Conservation (phyloP, 2,329 filamentous ascomycete genomes). For the Scedosporium boydii region DNA sequence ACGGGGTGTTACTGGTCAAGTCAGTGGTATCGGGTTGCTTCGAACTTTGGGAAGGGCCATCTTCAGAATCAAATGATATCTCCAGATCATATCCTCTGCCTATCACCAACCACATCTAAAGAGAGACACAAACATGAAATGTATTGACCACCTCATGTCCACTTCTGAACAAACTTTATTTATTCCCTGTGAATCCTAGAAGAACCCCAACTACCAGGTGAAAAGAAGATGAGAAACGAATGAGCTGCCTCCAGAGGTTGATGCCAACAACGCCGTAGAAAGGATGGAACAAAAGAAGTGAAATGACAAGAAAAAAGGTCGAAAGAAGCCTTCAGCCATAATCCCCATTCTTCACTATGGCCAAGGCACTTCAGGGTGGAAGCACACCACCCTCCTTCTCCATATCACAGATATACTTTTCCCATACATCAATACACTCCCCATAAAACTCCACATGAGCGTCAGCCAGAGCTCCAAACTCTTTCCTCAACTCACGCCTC, state of each 20-base stretch:
- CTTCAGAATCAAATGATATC: too few relatives aligned
- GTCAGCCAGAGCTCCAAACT: constrained; percentile 73
- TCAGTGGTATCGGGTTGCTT: too few relatives aligned
- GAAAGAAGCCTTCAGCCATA: neutral
- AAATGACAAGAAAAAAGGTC: neutral
- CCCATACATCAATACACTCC: constrained; percentile 73
- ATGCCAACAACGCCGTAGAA: neutral
- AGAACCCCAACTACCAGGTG: neutral
- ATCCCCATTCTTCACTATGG: constrained; percentile 2
- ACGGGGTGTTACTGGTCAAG: too few relatives aligned
- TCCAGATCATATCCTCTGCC: too few relatives aligned
- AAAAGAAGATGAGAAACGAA: neutral
- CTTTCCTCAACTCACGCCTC: constrained; percentile 79
- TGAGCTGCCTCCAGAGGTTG: neutral
- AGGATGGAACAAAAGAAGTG: neutral
- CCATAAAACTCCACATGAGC: constrained; percentile 83
- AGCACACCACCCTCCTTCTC: constrained; percentile 48
- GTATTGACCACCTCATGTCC: too few relatives aligned
- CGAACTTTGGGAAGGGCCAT: too few relatives aligned
- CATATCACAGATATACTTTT: constrained; percentile 81
- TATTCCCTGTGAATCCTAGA: neutral
- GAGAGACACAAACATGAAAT: too few relatives aligned
- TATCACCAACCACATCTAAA: too few relatives aligned
- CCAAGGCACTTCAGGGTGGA: constrained; percentile 5
- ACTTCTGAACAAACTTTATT: too few relatives aligned